phyloP scores from a whole-genome alignment of 1,284 basidiomycete species.

The Exobasidium rhododendri region DNA sequence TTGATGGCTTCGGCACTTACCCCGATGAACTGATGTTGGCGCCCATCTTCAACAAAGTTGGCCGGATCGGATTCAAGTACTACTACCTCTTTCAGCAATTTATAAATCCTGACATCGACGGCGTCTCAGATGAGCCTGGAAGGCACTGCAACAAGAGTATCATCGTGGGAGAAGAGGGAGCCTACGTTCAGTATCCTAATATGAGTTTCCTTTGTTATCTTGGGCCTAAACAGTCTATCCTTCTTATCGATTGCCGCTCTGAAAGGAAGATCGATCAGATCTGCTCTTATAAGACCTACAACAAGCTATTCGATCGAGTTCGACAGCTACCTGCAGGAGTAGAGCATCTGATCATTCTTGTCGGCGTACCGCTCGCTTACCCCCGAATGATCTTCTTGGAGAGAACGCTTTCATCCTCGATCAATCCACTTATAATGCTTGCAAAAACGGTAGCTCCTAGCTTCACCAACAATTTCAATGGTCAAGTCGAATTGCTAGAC shows the following conservation, averaged over 20 bases:
- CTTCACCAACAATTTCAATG: conserved; percentile 54
- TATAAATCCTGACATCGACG: conserved; percentile 44
- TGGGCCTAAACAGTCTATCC: conserved; percentile 50
- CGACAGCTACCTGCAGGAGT: conserved; percentile 38
- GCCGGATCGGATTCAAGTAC: conserved; percentile 45
- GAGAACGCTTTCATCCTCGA: conserved; percentile 36
- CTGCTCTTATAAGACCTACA: conserved; percentile 43
- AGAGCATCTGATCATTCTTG: conserved; percentile 49
- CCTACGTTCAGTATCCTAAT: conserved; percentile 47
- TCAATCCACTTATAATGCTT: conserved; percentile 48
- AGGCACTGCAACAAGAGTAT: conserved; percentile 35
- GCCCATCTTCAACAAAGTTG: conserved; percentile 47
- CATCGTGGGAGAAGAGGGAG: conserved; percentile 41
- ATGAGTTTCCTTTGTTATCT: conserved; percentile 48
- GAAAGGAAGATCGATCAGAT: conserved; percentile 51
- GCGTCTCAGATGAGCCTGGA: conserved; percentile 20
- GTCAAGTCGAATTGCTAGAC: conserved; percentile 53
- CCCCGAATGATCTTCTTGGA: conserved; percentile 54
- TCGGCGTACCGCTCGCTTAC: conserved; percentile 54
- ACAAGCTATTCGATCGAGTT: conserved; percentile 38
- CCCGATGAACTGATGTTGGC: conserved; percentile 46
- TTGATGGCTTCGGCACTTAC: conserved; percentile 86
- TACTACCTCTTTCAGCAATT: conserved; percentile 54
- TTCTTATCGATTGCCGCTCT: conserved; percentile 50
- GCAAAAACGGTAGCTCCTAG: conserved; percentile 40